Evolutionary conservation across 192 early-diverging fungal species (phyloP), one percentile per base, ranked within the genome.

Genomic region (Coemansia umbellata): DNA sequence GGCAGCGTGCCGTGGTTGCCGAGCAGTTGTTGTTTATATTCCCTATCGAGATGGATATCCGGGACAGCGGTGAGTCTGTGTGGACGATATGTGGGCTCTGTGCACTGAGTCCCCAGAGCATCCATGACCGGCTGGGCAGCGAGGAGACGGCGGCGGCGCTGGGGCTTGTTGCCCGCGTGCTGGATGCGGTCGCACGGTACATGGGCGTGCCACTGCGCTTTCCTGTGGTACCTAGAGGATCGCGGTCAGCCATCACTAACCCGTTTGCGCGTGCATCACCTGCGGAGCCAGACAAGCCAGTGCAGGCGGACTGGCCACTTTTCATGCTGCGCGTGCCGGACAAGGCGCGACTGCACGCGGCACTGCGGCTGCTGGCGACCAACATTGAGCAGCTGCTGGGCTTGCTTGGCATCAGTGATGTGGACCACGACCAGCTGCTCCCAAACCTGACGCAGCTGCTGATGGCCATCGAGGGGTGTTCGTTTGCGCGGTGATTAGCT

Each of bases 31-130:
- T 41, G 31, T 36, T 35, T 14, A 26, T 39, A 19, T 71, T 54
- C 11, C 62, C 63, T 9, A 35, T 73, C 6, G 62, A 50, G 11
- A 49, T 55, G 31, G 43, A n/a, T n/a, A n/a, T n/a, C n/a, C n/a
- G n/a, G n/a, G n/a, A n/a, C n/a, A n/a, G n/a, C n/a, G 50, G 27
- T n/a, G 48, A 6, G 2, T 55, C 31, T 5, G 50, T 23, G 37
- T 73, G 69, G 69, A 50, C 53, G 3, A 43, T 73, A 6, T 66
- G 69, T 23, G 69, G 69, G 15, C 22, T 60, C 30, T 36, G 44
- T 8, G 26, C 59, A 23, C 35, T 31, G 28, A 27, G 40, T 1
- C 31, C 33, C 3, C 39, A 37, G 4, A 31, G 18, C 21, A 37
- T 48, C 10, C 8, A 14, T 17, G 37, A 31, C 9, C 41, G 50